Evolutionary conservation across 805 yeast genomes (phyloP).

Genomic region (Candida tibetensis): DNA sequence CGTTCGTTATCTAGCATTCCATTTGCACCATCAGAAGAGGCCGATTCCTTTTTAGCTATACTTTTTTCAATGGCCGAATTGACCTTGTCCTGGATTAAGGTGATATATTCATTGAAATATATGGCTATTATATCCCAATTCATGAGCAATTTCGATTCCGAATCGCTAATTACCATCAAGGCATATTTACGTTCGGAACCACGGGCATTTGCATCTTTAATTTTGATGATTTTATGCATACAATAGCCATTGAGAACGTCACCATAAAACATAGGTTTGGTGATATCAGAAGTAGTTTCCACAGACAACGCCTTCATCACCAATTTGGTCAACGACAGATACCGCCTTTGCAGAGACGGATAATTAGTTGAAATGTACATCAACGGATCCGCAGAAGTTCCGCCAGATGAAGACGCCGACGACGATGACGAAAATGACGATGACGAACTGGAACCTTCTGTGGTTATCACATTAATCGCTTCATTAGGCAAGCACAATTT

Average conservation of each 20-base stretch:
- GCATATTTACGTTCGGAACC: conserved; percentile 73
- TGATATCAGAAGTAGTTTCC: conserved; percentile 58
- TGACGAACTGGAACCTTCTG: conserved; percentile 19
- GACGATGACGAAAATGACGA: too few species aligned
- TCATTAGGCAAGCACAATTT: conserved; percentile 48
- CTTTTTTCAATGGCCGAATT: conserved; percentile 9
- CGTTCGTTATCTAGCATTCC: conserved; percentile 41
- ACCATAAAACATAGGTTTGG: conserved; percentile 62
- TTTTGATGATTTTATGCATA: conserved; percentile 56
- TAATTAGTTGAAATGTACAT: conserved; percentile 57
- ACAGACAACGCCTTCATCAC: conserved; percentile 65
- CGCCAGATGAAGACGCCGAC: too few species aligned
- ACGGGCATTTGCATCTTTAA: conserved; percentile 63
- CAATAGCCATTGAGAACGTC: conserved; percentile 62
- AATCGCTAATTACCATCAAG: conserved; percentile 54
- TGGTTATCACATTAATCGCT: conserved; percentile 19
- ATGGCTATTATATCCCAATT: conserved; percentile 52
- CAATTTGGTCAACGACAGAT: conserved; percentile 54
- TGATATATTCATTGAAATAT: conserved; percentile 27
- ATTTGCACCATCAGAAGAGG: conserved; percentile 12
- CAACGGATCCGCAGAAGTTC: not conserved
- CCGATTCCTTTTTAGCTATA: conserved; percentile 20
- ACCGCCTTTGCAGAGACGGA: conserved; percentile 48
- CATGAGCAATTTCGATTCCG: conserved; percentile 48
- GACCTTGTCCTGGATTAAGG: conserved; percentile 17